Percentiles rank a stretch among this genome's conserved stretches.
These are phyloP conservation scores for Nitzschia sp. DNA, from an alignment of 108 stramenopile species.

Conservation along the genomic window DNA sequence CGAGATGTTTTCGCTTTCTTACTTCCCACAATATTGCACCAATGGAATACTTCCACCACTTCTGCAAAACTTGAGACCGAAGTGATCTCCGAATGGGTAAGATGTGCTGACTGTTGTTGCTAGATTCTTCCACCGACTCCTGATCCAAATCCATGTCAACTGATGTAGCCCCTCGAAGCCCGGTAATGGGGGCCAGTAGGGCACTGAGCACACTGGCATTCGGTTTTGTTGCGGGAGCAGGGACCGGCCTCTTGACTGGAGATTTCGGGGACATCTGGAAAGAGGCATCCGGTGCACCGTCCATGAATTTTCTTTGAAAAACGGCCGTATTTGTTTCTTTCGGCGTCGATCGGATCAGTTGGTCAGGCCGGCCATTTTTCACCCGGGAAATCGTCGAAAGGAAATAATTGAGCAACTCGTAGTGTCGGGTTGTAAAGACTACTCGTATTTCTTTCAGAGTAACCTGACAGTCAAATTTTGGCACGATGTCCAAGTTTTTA, in stretches of 20 bases:
- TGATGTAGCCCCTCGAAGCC: neutral
- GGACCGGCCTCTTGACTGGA: neutral
- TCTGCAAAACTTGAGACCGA: slow-evolving; percentile 41
- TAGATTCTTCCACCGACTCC: neutral
- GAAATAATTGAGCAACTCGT: slow-evolving; percentile 54
- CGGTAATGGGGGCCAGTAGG: slow-evolving; percentile 14
- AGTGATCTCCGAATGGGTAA: neutral
- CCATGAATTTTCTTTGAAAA: slow-evolving; percentile 10
- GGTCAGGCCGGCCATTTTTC: slow-evolving; percentile 65
- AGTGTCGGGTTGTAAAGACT: slow-evolving; percentile 59
- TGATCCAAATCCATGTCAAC: neutral
- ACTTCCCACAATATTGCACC: slow-evolving; percentile 56
- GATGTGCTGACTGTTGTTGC: neutral
- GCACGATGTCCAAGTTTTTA: slow-evolving; percentile 3
- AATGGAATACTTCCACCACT: slow-evolving; percentile 75
- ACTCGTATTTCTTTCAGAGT: slow-evolving; percentile 52
- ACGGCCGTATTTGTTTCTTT: slow-evolving; percentile 28
- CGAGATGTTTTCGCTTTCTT: slow-evolving; percentile 42
- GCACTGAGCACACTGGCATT: slow-evolving; percentile 1
- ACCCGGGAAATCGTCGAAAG: slow-evolving; percentile 47
- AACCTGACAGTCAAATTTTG: slow-evolving; percentile 45
- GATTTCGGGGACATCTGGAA: neutral
- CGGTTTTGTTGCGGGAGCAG: neutral
- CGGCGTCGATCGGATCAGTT: slow-evolving; percentile 49
- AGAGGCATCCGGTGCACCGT: neutral